Evolutionary conservation across 2,329 filamentous ascomycete species (phyloP), one percentile per base, ranked within the genome.

Genomic region (Claviceps spartinae): DNA sequence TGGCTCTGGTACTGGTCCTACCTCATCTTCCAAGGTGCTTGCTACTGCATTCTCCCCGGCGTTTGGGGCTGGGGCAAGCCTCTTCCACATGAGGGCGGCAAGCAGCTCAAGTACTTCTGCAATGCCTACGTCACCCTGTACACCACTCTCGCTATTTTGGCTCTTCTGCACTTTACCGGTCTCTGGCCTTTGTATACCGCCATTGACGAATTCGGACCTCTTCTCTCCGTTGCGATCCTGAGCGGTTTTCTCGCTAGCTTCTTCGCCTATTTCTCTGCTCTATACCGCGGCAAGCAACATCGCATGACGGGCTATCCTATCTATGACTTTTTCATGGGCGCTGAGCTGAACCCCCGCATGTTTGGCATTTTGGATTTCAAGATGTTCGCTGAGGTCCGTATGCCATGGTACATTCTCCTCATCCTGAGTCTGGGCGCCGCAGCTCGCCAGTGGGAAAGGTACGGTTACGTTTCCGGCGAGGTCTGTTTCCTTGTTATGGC

Each of bases 1-100:
- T 98, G 91, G 90, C 70, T 76, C 54, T 94, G 95, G 64, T 98
- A 97, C 75, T 98, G 93, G 93, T 74, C 75, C 50, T 97, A 96
- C 69, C 85, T 95, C 71, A 67, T 95, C 61, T 86, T 89, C 53
- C 87, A 97, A 71, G 87, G 77, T 52, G 74, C 82, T 42, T 86
- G 85, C 65, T 98, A 98, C 71, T 79, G 91, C 63, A 72, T 83
- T 54, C 79, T 96, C 62, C 93, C 93, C 2, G 93, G 93, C 57
- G 82, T 98, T 56, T 90, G 83, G 71, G 81, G 83, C 54, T 86
- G 88, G 64, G 93, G 93, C 59, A 95, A 95, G 72, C 85, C 91
- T 47, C 79, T 98, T 46, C 79, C 84, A 22, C 86, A 94, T 64
- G 77, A 84, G 62, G 83, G 82, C 54, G 88, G 88, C 62, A 86